These are phyloP conservation scores for Trichothecium roseum DNA, from an alignment of 2,329 filamentous ascomycete species.

Conservation along the genomic window DNA sequence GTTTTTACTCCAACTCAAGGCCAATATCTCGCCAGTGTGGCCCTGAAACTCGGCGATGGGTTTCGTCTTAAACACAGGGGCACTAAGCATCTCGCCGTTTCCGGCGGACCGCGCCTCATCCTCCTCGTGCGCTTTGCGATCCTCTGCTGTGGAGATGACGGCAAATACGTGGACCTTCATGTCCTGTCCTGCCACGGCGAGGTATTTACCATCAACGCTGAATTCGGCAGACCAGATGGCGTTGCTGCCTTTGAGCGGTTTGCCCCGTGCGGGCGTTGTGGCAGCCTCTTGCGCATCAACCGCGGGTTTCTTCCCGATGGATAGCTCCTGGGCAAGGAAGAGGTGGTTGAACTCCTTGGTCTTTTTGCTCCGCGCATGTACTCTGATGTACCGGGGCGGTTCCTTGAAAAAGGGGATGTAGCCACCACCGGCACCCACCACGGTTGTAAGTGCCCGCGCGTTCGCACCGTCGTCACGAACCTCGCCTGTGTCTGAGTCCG, in stretches of 20 bases:
- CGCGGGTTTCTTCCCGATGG: slow-evolving; percentile 36
- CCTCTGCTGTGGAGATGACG: slow-evolving; percentile 73
- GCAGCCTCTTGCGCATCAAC: slow-evolving; percentile 15
- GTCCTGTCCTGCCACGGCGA: slow-evolving; percentile 89
- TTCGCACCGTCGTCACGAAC: slow-evolving; percentile 69
- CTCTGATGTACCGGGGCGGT: slow-evolving; percentile 83
- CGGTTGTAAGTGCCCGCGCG: slow-evolving; percentile 70
- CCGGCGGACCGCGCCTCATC: slow-evolving; percentile 31
- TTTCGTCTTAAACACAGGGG: slow-evolving; percentile 78
- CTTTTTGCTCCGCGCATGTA: slow-evolving; percentile 72
- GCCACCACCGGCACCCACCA: slow-evolving; percentile 55
- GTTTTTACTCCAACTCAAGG: slow-evolving; percentile 98
- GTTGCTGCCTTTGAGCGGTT: slow-evolving; percentile 45
- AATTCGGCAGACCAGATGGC: slow-evolving; percentile 92
- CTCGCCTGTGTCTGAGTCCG: slow-evolving; percentile 61
- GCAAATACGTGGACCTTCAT: slow-evolving; percentile 78
- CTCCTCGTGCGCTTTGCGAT: slow-evolving; percentile 62
- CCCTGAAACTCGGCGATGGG: slow-evolving; percentile 72
- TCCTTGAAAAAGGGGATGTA: slow-evolving; percentile 83
- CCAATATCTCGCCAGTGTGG: slow-evolving; percentile 77
- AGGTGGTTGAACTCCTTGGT: slow-evolving; percentile 72
- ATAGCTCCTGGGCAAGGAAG: slow-evolving; percentile 88
- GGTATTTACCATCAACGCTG: slow-evolving; percentile 79
- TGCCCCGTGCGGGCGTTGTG: slow-evolving; percentile 27
- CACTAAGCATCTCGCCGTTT: slow-evolving; percentile 58